Percentiles rank a stretch among this genome's conserved stretches.
Evolutionary conservation across 2,329 filamentous ascomycete species (phyloP).

Genomic region (Clarireedia monteithiana): DNA sequence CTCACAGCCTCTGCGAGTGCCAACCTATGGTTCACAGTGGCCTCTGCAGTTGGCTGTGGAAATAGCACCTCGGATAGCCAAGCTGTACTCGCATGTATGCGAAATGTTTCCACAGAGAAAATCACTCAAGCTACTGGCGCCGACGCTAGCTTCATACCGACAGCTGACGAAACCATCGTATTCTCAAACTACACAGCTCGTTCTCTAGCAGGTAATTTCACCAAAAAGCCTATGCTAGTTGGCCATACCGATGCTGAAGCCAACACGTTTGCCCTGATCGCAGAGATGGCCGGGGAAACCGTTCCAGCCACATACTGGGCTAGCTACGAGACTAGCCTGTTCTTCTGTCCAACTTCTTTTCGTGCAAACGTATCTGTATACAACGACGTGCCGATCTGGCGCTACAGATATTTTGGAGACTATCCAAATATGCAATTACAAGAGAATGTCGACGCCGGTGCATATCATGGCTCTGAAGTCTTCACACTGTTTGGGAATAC

Average conservation of each 20-base stretch:
- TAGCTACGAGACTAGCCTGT: slow-evolving; percentile 24
- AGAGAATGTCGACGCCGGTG: slow-evolving; percentile 22
- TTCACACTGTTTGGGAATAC: slow-evolving; percentile 26
- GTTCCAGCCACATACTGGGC: slow-evolving; percentile 24
- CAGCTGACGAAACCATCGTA: slow-evolving; percentile 22
- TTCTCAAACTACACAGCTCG: slow-evolving; percentile 24
- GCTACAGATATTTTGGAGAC: slow-evolving; percentile 33
- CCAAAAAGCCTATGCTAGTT: slow-evolving; percentile 25
- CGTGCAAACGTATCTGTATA: slow-evolving; percentile 23
- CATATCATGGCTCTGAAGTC: slow-evolving; percentile 31
- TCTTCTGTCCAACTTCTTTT: slow-evolving; percentile 30
- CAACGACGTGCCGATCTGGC: slow-evolving; percentile 29
- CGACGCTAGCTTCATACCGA: slow-evolving; percentile 22
- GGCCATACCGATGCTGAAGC: slow-evolving; percentile 31
- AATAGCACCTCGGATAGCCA: slow-evolving; percentile 15
- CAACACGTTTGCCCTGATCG: slow-evolving; percentile 21
- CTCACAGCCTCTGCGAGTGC: slow-evolving; percentile 13
- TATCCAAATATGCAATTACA: slow-evolving; percentile 29
- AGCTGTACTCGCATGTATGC: slow-evolving; percentile 24
- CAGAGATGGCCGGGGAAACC: slow-evolving; percentile 16
- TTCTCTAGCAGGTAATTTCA: slow-evolving; percentile 11
- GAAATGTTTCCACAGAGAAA: slow-evolving; percentile 17
- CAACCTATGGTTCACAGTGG: slow-evolving; percentile 22
- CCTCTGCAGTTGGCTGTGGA: slow-evolving; percentile 25
- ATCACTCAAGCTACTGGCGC: slow-evolving; percentile 10